These are phyloP conservation scores for Zoysia japonica DNA, from an alignment of 176 grass and related monocot species.

Conservation along the genomic window DNA sequence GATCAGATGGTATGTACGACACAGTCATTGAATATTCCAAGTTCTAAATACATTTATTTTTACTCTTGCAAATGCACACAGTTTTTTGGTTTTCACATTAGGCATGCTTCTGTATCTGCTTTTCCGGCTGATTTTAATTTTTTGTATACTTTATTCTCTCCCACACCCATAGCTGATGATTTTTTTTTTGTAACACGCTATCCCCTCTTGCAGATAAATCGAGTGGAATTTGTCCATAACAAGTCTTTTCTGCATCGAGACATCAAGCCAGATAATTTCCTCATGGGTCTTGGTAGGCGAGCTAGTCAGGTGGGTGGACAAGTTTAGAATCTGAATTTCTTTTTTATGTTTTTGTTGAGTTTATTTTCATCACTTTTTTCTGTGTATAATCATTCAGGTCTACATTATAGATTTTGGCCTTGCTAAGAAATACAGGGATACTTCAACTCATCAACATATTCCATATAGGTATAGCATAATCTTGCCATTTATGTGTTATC, in stretches of 20 bases:
- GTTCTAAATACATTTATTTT: background rate
- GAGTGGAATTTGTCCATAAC: constrained; percentile 89
- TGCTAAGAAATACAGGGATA: constrained; percentile 93
- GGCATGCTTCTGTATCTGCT: background rate
- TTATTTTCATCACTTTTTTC: constrained; percentile 26
- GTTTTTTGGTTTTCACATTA: background rate
- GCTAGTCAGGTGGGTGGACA: constrained; percentile 73
- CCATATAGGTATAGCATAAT: constrained; percentile 66
- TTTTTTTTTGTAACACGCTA: background rate
- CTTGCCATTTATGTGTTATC: background rate
- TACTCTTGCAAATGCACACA: background rate
- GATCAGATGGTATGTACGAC: constrained; percentile 81
- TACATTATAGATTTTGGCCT: constrained; percentile 98
- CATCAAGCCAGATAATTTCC: constrained; percentile 98
- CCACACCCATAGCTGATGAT: constrained; percentile 1
- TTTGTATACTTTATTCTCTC: background rate
- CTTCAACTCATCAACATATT: constrained; percentile 89
- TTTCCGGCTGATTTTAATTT: background rate
- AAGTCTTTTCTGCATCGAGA: constrained; percentile 97
- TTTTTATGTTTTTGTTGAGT: constrained; percentile 19
- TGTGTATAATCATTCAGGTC: constrained; percentile 53
- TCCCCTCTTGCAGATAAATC: constrained; percentile 69
- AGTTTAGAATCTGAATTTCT: constrained; percentile 7
- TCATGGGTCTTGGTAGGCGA: constrained; percentile 89
- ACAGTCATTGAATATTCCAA: background rate